A percentile compares a stretch with the other conserved stretches of the same genome.
phyloP scores from a whole-genome alignment of 495 filamentous ascomycete species.

The Acidiella bohemica region DNA sequence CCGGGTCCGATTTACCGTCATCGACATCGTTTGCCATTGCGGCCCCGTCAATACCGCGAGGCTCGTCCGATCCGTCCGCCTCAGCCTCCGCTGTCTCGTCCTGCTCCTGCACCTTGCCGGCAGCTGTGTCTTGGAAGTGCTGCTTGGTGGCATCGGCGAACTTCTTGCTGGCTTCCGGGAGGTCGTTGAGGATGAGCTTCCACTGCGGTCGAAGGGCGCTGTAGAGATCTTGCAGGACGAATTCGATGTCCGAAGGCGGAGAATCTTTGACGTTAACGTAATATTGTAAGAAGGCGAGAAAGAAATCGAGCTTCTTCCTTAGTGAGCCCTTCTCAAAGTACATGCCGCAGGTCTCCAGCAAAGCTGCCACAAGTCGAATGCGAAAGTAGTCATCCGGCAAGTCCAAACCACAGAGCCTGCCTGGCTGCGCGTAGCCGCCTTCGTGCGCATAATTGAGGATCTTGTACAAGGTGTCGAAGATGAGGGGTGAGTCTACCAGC shows the following conservation, averaged over 20 bases:
- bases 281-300: constrained; percentile 94
- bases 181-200: constrained; percentile 58
- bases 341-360: constrained; percentile 90
- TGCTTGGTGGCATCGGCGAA: constrained; percentile 80
- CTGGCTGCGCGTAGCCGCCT: constrained; percentile 69
- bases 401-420: constrained; percentile 61
- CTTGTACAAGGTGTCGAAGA: constrained; percentile 90
- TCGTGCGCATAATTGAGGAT: constrained; percentile 84
- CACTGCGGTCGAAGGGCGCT: constrained; percentile 73
- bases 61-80: constrained; percentile 42
- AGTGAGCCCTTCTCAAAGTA: constrained; percentile 89
- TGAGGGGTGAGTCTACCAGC: constrained; percentile 87
- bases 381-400: constrained; percentile 92
- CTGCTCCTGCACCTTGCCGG: constrained; percentile 43
- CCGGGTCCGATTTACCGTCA: not conserved
- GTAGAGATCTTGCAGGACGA: constrained; percentile 88
- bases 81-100: constrained; percentile 53
- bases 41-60: constrained; percentile 20
- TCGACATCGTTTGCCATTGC: constrained; percentile 25
- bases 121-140: constrained; percentile 66
- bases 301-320: constrained; percentile 97
- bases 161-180: constrained; percentile 69
- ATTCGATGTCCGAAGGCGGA: constrained; percentile 93
- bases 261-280: constrained; percentile 91
- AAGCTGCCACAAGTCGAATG: constrained; percentile 71